A percentile compares a stretch with the other conserved stretches of the same genome.
Conservation (phyloP, 768 basidiomycete genomes). For the Trichaptum fuscoviolaceum region DNA sequence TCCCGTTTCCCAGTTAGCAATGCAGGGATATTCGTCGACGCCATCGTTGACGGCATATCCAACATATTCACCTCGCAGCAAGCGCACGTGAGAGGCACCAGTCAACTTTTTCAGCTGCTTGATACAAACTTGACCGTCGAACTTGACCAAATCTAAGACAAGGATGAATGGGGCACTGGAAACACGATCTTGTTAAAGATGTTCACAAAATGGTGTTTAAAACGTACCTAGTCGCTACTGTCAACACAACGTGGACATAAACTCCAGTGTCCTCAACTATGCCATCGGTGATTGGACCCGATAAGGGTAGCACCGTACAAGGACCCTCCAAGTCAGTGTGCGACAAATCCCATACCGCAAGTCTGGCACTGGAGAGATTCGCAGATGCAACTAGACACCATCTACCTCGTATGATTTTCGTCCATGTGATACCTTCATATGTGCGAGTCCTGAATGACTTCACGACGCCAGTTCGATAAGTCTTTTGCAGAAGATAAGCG, state of each 20-base stretch:
- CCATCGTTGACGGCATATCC: background rate
- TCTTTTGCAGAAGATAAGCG: background rate
- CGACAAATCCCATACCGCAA: background rate
- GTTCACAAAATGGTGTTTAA: background rate
- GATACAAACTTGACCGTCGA: background rate
- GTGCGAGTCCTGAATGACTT: background rate
- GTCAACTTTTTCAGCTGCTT: background rate
- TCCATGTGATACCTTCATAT: background rate
- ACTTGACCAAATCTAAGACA: background rate
- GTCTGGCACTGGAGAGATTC: background rate
- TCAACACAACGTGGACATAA: background rate
- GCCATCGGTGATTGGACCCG: background rate
- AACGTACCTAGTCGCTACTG: background rate
- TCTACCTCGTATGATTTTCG: background rate
- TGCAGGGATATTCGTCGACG: background rate
- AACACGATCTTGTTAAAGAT: background rate
- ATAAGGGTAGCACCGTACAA: background rate
- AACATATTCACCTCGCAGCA: background rate
- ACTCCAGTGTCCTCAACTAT: background rate
- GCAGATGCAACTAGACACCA: constrained; percentile 2
- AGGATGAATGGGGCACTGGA: background rate
- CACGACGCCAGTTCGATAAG: background rate
- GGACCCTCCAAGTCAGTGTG: background rate
- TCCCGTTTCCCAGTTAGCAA: background rate
- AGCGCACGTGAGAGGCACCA: background rate